These are phyloP conservation scores for Stagonosporopsis vannaccii DNA, from an alignment of 2,329 filamentous ascomycete species.

Conservation along the genomic window DNA sequence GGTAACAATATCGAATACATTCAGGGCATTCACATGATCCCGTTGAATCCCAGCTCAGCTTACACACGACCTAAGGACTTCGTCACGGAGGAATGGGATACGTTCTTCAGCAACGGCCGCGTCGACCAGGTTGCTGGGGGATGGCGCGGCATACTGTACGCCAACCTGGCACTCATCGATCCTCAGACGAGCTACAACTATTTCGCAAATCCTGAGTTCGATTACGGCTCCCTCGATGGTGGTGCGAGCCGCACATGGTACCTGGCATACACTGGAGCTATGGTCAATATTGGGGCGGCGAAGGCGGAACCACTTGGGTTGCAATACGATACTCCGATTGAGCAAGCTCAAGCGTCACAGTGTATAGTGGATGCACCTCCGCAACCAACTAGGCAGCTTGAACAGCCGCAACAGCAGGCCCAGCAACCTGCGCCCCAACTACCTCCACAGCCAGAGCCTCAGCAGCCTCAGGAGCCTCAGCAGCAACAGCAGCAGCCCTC, in stretches of 20 bases:
- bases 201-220: conserved; percentile 73
- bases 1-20: conserved; percentile 73
- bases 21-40: conserved; percentile 83
- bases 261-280: conserved; percentile 45
- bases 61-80: conserved; percentile 75
- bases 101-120: conserved; percentile 76
- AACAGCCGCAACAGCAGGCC: not conserved
- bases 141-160: conserved; percentile 87
- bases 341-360: not conserved
- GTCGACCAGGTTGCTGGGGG: conserved; percentile 72
- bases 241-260: conserved; percentile 66
- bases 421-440: not conserved
- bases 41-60: conserved; percentile 73
- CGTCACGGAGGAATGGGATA: conserved; percentile 71
- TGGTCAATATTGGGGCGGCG: conserved; percentile 23
- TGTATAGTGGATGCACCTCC: not conserved
- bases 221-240: conserved; percentile 75
- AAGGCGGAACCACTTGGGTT: not conserved
- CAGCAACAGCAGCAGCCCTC: not conserved
- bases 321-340: not conserved
- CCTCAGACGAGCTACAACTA: conserved; percentile 75
- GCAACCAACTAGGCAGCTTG: not conserved
- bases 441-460: not conserved
- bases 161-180: conserved; percentile 81
- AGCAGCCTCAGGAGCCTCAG: not conserved